Evolutionary conservation across 2,329 filamentous ascomycete genomes (phyloP).

Genomic region (Colletotrichum gloeosporioides): DNA sequence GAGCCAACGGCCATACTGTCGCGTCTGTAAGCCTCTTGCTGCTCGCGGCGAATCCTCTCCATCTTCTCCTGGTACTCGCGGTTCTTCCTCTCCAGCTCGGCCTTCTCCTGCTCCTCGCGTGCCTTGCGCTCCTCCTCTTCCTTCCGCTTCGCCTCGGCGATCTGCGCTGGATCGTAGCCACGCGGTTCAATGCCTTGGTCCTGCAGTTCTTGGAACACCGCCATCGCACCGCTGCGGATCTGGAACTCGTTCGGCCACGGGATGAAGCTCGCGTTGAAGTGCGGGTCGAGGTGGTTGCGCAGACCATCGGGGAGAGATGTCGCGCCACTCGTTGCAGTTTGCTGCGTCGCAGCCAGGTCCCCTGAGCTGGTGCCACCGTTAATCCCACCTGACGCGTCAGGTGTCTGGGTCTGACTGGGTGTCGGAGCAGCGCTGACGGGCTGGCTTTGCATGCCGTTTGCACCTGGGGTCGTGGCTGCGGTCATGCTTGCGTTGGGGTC

Average conservation of each 20-base stretch:
- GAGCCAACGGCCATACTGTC: constrained; percentile 25
- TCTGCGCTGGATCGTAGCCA: constrained; percentile 62
- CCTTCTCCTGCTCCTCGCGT: constrained; percentile 40
- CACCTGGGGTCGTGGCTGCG: constrained; percentile 3
- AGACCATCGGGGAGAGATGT: constrained; percentile 55
- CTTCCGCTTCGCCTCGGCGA: constrained; percentile 55
- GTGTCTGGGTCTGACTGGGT: constrained; percentile 24
- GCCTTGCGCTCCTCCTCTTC: constrained; percentile 52
- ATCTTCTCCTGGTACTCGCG: constrained; percentile 42
- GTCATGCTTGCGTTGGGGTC: constrained; percentile 21
- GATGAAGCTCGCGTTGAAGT: constrained; percentile 66
- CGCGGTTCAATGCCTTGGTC: constrained; percentile 68
- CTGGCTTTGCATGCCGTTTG: constrained; percentile 19
- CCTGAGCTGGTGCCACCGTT: constrained; percentile 27
- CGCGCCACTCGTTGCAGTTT: constrained; percentile 31
- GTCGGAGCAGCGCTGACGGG: constrained; percentile 28
- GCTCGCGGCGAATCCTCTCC: constrained; percentile 44
- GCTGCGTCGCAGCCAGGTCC: constrained; percentile 32
- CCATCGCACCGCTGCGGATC: constrained; percentile 73
- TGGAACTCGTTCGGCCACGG: constrained; percentile 79
- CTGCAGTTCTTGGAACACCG: constrained; percentile 64
- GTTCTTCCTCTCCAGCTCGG: constrained; percentile 52
- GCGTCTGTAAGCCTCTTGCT: constrained; percentile 37
- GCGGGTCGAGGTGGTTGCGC: constrained; percentile 58
- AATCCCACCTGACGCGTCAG: constrained; percentile 17